Base-by-base conservation (phyloP, 2,329 filamentous ascomycete species). In the Apiospora arundinis region DNA sequence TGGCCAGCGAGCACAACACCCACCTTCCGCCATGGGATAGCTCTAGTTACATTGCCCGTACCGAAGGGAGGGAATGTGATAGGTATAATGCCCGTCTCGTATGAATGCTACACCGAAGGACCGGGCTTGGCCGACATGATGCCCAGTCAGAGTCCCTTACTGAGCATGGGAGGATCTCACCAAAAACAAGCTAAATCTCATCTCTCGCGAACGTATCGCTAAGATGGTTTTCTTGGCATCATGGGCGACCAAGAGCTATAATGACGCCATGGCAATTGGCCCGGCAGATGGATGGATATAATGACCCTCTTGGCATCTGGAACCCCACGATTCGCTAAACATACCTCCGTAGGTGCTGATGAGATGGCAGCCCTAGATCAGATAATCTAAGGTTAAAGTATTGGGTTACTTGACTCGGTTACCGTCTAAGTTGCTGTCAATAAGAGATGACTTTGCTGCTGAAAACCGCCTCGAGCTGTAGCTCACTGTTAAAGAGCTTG, bases 71-170 rank as follows among this genome's bases (percentile, higher is more conserved):
- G 14, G 12, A 16, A 45, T 45, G 42, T 45, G 7, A n/a, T 37
- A 6, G 7, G 21, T 37, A 6, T 4, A 25, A 32, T 60, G 52
- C 52, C 14, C 16, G 56, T 40, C 32, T 63, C 56, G 56, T 63
- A 63, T 40, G 56, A 63, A 63, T 63, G 12, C 32, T 63, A 63
- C 32, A 63, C 56, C 56, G 56, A 63, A 40, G 4, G 9, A 45
- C 56, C 56, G 32, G 32, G 40, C 52, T 40, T 63, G 32, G 7
- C 28, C 52, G 28, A 60, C 40, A 42, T 9, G 2, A 42, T 4
- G 16, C 18, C 52, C 32, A 32, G 52, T 5, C 52, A 21, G 32
- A 32, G 49, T 56, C 5, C 49, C 23, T 18, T 28, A 12, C 12
- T 56, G 16, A 18, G 52, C 11, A 37, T 37, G 52, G 28, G 16